Base-by-base conservation (phyloP, 345 rosid species). In the Pugionium cornutum region DNA sequence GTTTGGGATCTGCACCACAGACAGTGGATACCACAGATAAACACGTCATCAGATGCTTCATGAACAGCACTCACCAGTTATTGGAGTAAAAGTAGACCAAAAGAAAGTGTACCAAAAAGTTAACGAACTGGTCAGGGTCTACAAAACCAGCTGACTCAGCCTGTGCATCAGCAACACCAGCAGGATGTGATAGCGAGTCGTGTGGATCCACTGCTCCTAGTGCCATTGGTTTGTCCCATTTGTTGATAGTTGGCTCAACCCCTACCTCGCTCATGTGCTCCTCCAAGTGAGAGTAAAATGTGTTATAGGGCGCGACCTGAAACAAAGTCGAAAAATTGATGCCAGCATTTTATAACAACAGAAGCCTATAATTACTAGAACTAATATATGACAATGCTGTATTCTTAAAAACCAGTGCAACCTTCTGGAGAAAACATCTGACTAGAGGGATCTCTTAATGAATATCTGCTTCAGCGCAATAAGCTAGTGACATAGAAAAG, bases 251-350 rank as follows among this genome's bases (percentile, higher is more conserved):
- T 80, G 84, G 82, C 45, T 81, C 84, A 74, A 92, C 70, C 66
- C 95, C 96, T 32, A 75, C 89, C 67, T 89, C 91, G 9, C 73
- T 75, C 92, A 92, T 80, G 81, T 92, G 95, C 70, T 82, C 89
- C 84, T 82, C 95, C 86, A 92, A 78, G 66, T 82, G 85, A 62
- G 92, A 73, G 76, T 89, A 87, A 78, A 80, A 92, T 44, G 96
- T 86, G 76, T 92, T 92, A 59, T 89, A 92, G 33, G 96, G 96
- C 44, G 96, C 96, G 73, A 92, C 95, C 98, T 92, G 80, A 56
- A 48, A 60, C 56, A 57, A 54, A 65, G 45, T 50, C 18, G 18
- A 18, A 54, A 60, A 48, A 31, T 34, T 5, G 36, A 34, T 34
- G 6, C 49, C 48, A 35, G 49, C 18, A 55, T 18, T 18, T 18